Conservation (phyloP, 306 rosid genomes). For the Rosa multiflora region DNA sequence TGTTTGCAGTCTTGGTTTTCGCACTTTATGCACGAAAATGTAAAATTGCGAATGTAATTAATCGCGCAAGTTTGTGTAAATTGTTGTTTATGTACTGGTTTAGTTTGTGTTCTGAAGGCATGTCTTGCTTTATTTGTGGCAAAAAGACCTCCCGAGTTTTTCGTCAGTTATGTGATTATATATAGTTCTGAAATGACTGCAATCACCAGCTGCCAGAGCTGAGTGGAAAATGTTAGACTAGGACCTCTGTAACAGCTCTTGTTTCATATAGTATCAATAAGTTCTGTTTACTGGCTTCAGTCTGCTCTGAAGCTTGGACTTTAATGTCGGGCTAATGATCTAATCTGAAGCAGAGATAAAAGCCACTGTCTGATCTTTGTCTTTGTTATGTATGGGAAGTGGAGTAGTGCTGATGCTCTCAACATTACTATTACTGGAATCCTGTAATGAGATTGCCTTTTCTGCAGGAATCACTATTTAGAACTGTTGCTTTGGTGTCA, state of each 20-base stretch:
- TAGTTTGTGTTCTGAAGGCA: background rate
- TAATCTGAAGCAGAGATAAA: background rate
- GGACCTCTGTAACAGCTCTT: background rate
- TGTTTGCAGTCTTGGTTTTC: background rate
- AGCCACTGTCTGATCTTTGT: constrained; percentile 7
- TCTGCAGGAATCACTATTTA: constrained; percentile 26
- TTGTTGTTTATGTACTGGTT: constrained; percentile 6
- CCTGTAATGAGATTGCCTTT: constrained; percentile 13
- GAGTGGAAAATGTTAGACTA: background rate
- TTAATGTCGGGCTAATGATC: constrained; percentile 1
- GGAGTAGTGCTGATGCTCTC: constrained; percentile 12
- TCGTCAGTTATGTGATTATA: background rate
- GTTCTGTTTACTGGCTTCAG: background rate
- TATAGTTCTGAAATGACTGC: background rate
- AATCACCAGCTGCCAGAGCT: background rate
- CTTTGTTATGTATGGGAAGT: constrained; percentile 1
- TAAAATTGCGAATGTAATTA: background rate
- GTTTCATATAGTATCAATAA: background rate
- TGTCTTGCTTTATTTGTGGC: constrained; percentile 7
- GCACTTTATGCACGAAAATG: background rate
- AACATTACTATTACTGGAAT: constrained; percentile 23
- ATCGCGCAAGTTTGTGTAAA: background rate
- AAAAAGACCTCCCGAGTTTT: background rate
- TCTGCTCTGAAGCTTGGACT: background rate
- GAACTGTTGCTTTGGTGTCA: constrained; percentile 19